Percentiles rank a stretch among this genome's conserved stretches.
phyloP scores from a whole-genome alignment of 805 yeast genomes.

The Metschnikowia peoriensis region DNA sequence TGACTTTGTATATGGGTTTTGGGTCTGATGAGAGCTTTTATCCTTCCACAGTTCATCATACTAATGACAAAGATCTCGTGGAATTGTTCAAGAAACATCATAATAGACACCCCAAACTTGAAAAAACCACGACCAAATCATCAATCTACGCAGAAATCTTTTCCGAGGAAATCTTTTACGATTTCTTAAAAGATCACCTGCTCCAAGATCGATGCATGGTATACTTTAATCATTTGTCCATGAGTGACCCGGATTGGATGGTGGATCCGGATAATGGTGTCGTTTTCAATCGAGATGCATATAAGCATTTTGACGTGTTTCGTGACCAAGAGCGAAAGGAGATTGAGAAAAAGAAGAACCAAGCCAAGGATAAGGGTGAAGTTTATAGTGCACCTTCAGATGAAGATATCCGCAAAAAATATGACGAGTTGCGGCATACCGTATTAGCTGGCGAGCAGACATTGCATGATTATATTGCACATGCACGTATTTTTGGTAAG shows the following conservation, averaged over 20 bases:
- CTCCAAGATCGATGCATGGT: constrained; percentile 40
- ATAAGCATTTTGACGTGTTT: constrained; percentile 21
- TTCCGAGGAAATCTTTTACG: constrained; percentile 17
- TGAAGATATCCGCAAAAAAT: constrained; percentile 34
- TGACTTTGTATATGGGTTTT: no score
- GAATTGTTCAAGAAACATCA: not conserved
- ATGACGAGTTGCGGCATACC: constrained; percentile 22
- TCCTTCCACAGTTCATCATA: no score
- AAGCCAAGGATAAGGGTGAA: constrained; percentile 17
- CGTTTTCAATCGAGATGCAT: constrained; percentile 29
- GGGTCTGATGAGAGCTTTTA: no score
- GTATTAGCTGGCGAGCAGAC: constrained; percentile 30
- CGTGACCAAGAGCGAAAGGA: constrained; percentile 22
- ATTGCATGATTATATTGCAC: constrained; percentile 44
- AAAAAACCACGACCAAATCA: constrained; percentile 1
- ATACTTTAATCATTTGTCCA: constrained; percentile 45
- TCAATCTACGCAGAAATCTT: constrained; percentile 22
- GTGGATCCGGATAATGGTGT: constrained; percentile 31
- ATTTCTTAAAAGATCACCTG: constrained; percentile 20
- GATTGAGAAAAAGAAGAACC: constrained; percentile 9
- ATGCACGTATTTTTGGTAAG: constrained; percentile 44
- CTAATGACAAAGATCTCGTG: not conserved
- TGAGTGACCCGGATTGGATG: constrained; percentile 45
- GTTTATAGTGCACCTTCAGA: constrained; percentile 20
- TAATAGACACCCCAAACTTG: constrained; percentile 4